These are phyloP conservation scores for Talaromyces liani DNA, from an alignment of 495 filamentous ascomycete genomes.

Conservation along the genomic window DNA sequence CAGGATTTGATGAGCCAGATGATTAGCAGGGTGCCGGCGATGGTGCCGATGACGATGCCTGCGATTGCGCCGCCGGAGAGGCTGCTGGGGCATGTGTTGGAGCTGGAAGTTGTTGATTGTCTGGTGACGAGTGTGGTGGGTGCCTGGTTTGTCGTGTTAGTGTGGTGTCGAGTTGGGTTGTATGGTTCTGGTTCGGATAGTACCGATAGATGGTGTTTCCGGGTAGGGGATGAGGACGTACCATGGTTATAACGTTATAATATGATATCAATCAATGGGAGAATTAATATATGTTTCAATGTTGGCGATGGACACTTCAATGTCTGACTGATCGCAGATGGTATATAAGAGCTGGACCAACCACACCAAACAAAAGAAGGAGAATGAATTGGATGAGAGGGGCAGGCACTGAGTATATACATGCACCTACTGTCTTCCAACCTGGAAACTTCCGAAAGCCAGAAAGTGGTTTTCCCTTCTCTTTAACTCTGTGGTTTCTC, in stretches of 20 bases:
- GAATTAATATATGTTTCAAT: not conserved
- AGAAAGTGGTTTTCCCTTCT: too few species aligned
- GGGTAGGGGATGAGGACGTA: not conserved
- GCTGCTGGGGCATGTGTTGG: constrained; percentile 25
- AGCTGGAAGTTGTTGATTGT: constrained; percentile 11
- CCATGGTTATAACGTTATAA: not conserved
- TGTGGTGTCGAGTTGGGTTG: not conserved
- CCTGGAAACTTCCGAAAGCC: too few species aligned
- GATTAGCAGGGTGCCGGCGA: constrained; percentile 46
- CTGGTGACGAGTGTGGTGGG: constrained; percentile 14
- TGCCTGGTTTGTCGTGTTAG: not conserved
- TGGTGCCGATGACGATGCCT: constrained; percentile 53
- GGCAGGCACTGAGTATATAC: too few species aligned
- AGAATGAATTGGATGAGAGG: too few species aligned
- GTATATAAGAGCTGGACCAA: too few species aligned
- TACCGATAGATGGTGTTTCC: not conserved
- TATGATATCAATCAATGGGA: not conserved
- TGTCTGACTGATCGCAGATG: not conserved
- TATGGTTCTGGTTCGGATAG: not conserved
- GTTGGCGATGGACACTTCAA: not conserved
- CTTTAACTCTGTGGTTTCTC: too few species aligned
- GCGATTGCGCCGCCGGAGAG: constrained; percentile 49
- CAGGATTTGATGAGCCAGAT: constrained; percentile 41
- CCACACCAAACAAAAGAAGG: too few species aligned
- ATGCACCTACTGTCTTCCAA: too few species aligned